Evolutionary conservation across 768 basidiomycete genomes (phyloP), one percentile per base, ranked within the genome.

Genomic region (Podaxis sp.): DNA sequence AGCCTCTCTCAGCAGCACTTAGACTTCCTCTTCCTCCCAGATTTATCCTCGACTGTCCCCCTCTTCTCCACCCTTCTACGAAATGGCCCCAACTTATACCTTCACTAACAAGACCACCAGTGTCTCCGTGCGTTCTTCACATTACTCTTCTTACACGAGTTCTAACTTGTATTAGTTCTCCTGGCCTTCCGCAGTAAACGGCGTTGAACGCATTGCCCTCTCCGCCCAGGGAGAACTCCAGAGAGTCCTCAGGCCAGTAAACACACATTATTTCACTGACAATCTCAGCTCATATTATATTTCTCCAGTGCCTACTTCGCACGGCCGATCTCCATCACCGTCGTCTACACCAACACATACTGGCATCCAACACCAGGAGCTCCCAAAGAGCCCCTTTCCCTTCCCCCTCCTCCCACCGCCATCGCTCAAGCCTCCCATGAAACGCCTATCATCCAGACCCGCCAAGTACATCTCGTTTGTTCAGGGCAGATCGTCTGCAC

Each of bases 161-260:
- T 15, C 50, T 27, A 33, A 27, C 43, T 9, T 7, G 22, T 13
- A 41, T 17, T 53, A 85, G 84, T 83, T 79, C 70, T 75, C 80
- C 54, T 86, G 85, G 81, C 84, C 85, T 0, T 61, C 73, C 50
- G 77, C 73, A 8, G 70, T 82, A 38, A 86, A 81, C 27, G 87
- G 86, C 41, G 65, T 89, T 19, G 89, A 90, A 72, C 81, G 89
- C 25, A 83, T 90, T 58, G 82, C 87, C 61, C 80, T 90, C 29
- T 83, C 86, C 37, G 83, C 88, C 0, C 86, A 87, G 66, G 89
- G 89, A 4, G 87, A 90, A 68, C 72, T 91, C 6, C 89, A 90
- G 69, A 79, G 88, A 22, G 73, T 87, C n/a, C 74, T 90, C 19
- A 90, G 89, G 89, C 87, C 68, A 13, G 67, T 63, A 6, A 33